Percentiles rank a stretch among this genome's conserved stretches.
Conservation (phyloP, 139 green algal genomes). For the Klebsormidium nitens region DNA sequence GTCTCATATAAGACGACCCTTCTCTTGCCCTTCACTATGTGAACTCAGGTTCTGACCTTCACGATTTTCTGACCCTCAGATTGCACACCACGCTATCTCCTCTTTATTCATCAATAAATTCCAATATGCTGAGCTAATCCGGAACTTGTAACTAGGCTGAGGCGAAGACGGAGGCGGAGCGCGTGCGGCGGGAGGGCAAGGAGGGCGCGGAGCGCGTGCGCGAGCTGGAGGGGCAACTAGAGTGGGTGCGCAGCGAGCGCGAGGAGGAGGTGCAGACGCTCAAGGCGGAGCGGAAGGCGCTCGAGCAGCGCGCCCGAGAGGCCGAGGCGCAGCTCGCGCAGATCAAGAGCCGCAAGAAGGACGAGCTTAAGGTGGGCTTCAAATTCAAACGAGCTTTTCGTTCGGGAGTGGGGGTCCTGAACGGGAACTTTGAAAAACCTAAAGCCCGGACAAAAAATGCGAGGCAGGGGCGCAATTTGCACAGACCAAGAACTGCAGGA, state of each 20-base stretch:
- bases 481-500: no score
- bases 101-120: conserved; percentile 2
- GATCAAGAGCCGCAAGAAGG: conserved; percentile 36
- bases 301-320: conserved; percentile 38
- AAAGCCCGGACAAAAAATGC: no score
- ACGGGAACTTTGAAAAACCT: no score
- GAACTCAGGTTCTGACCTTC: no score
- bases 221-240: conserved; percentile 46
- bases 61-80: no score
- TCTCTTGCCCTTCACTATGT: no score
- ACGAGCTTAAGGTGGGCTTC: conserved; percentile 41
- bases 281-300: conserved; percentile 21
- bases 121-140: no score
- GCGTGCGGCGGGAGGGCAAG: conserved; percentile 17
- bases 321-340: conserved; percentile 40
- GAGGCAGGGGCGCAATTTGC: no score
- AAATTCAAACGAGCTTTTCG: no score
- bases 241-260: conserved; percentile 47
- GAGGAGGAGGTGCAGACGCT: conserved; percentile 36
- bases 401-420: no score
- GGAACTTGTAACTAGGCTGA: conserved; percentile 16
- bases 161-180: conserved; percentile 24
- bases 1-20: no score
- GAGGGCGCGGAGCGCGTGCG: conserved; percentile 32
- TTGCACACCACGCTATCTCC: no score